Conservation (phyloP, 441 rosid genomes). For the Bruguiera hainesii region DNA sequence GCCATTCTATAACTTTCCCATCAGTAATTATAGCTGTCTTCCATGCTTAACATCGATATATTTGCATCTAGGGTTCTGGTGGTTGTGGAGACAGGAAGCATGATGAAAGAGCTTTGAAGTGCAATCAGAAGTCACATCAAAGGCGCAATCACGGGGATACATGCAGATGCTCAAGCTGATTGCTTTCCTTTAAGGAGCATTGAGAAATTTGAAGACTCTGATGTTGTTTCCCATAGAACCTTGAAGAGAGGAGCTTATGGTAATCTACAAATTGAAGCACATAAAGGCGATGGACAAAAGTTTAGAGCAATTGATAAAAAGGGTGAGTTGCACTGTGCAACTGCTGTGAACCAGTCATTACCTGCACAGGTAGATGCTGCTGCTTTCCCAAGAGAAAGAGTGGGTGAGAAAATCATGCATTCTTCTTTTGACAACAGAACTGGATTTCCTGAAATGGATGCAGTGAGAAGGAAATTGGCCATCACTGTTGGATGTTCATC, state of each 20-base stretch:
- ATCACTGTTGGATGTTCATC: slow-evolving; percentile 30
- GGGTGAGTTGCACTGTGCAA: slow-evolving; percentile 26
- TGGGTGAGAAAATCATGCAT: slow-evolving; percentile 29
- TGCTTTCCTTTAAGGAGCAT: slow-evolving; percentile 26
- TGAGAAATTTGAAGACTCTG: slow-evolving; percentile 28
- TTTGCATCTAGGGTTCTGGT: slow-evolving; percentile 36
- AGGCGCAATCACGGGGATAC: slow-evolving; percentile 21
- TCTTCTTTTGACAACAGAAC: slow-evolving; percentile 26
- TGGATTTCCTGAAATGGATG: slow-evolving; percentile 31
- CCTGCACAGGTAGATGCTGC: slow-evolving; percentile 28
- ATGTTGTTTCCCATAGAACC: slow-evolving; percentile 26
- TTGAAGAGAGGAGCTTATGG: slow-evolving; percentile 35
- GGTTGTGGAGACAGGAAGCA: slow-evolving; percentile 25
- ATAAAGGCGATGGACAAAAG: slow-evolving; percentile 29
- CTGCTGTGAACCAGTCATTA: slow-evolving; percentile 24
- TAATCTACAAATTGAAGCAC: slow-evolving; percentile 30
- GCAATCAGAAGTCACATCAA: slow-evolving; percentile 29
- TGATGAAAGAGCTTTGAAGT: slow-evolving; percentile 23
- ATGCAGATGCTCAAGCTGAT: slow-evolving; percentile 24
- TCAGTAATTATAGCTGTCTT: background rate
- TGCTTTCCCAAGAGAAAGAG: slow-evolving; percentile 32
- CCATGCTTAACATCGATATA: background rate
- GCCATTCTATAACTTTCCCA: background rate
- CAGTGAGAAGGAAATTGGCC: slow-evolving; percentile 35
- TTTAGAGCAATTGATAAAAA: slow-evolving; percentile 34